Evolutionary conservation across 148 eudicot species (phyloP), one percentile per base, ranked within the genome.

Genomic region (Camellia lanceoleosa): DNA sequence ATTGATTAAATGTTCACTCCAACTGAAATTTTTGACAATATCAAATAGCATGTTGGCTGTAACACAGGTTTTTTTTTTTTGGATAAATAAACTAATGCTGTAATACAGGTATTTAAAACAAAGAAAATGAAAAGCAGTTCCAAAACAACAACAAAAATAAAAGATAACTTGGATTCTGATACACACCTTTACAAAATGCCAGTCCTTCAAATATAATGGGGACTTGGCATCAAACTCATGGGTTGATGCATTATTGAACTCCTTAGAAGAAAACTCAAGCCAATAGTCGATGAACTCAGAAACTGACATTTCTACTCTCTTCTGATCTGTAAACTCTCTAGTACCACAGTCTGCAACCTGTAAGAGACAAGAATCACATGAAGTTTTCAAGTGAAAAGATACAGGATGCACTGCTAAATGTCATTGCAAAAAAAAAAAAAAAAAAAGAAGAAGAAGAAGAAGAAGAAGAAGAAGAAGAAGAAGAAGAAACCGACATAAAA

Each of bases 141-240:
- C 41, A 15, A 20, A 46, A 65, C 30, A 68, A 76, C 44, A 69
- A 9, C 15, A 42, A 3, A 14, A 70, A 69, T 69, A 55, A 59
- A 51, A 16, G 42, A 7, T 43, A 42, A 73, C 20, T 70, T 19
- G 6, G 14, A 68, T 73, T 68, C 60, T 49, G 68, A 65, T 23
- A 16, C 81, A 77, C 71, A 96, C 99, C 99, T 94, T 96, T 46
- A 91, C 98, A 83, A 97, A 97, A 83, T 97, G 99, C 99, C 99
- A 97, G 81, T 97, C 99, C 80, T 97, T 97, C 84, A 97, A 80
- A 85, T 97, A 97, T 81, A 94, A 81, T 7, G 87, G 78, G 42
- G 95, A 83, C 78, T 85, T 83, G 43, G 84, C 89, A 82, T 71
- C 78, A 75, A 16, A 56, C 6, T 51, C 69, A 30, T 68, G 55